These are phyloP conservation scores for Babesia ovata DNA, from an alignment of 169 alveolate species.

Conservation along the genomic window DNA sequence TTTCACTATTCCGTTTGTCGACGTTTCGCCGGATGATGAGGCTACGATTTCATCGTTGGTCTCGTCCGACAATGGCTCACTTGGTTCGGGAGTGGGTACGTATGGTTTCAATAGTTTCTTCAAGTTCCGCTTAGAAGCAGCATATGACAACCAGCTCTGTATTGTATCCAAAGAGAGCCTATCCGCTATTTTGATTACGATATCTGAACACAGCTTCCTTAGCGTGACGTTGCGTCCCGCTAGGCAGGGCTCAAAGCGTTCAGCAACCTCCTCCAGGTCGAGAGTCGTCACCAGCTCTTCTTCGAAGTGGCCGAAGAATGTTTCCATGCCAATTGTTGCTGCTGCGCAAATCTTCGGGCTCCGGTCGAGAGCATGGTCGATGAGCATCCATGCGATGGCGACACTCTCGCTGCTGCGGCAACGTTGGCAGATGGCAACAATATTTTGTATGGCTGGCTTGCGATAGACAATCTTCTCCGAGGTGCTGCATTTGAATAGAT, in stretches of 20 bases:
- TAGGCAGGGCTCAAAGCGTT: conserved; percentile 1
- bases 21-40: not conserved
- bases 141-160: not conserved
- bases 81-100: not conserved
- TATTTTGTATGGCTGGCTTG: conserved; percentile 28
- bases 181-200: not conserved
- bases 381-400: conserved; percentile 20
- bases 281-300: not conserved
- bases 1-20: not conserved
- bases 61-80: not conserved
- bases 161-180: not conserved
- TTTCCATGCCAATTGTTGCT: not conserved
- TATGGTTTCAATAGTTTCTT: conserved; percentile 11
- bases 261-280: not conserved
- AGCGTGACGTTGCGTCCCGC: not conserved
- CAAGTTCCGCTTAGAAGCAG: not conserved
- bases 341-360: conserved; percentile 19
- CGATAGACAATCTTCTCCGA: conserved; percentile 54
- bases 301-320: conserved; percentile 15
- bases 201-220: not conserved
- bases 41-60: not conserved
- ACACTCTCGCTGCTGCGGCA: not conserved
- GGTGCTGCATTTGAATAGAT: conserved; percentile 31
- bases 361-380: conserved; percentile 21
- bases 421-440: not conserved